These are phyloP conservation scores for Dryas alaskensis DNA, from an alignment of 306 rosid species.

Conservation along the genomic window DNA sequence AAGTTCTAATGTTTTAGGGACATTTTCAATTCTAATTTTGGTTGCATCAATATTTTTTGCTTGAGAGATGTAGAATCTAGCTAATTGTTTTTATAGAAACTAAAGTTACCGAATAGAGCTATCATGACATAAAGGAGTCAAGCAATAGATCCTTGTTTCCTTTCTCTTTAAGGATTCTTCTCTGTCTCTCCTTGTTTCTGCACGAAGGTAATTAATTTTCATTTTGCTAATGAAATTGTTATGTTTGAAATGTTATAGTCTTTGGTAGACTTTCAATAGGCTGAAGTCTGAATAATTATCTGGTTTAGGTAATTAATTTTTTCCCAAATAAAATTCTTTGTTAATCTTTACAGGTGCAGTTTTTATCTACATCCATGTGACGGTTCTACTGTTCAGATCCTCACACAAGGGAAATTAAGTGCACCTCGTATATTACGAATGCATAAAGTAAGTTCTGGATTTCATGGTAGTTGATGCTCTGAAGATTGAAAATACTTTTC, in stretches of 20 bases:
- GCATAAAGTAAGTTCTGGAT: constrained; percentile 65
- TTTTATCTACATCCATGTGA: constrained; percentile 94
- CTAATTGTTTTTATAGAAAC: too few relatives aligned
- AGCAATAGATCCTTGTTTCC: neutral
- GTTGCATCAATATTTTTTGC: neutral
- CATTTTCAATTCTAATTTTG: neutral
- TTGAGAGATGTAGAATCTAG: neutral
- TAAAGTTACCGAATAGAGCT: neutral
- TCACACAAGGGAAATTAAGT: constrained; percentile 95
- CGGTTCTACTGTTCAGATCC: constrained; percentile 83
- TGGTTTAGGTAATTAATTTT: neutral
- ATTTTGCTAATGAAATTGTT: neutral
- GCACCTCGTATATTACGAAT: constrained; percentile 97
- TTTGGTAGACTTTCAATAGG: neutral
- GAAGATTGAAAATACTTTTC: neutral
- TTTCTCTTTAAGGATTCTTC: neutral
- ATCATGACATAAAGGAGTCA: neutral
- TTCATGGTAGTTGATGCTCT: constrained; percentile 19
- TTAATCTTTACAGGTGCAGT: constrained; percentile 67
- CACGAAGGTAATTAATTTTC: neutral
- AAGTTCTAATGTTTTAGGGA: neutral
- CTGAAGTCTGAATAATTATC: neutral
- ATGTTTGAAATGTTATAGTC: constrained; percentile 4
- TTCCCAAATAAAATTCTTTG: neutral
- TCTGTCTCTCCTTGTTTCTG: constrained; percentile 4